phyloP scores from a whole-genome alignment of 306 rosid genomes.

The Malus orientalis region DNA sequence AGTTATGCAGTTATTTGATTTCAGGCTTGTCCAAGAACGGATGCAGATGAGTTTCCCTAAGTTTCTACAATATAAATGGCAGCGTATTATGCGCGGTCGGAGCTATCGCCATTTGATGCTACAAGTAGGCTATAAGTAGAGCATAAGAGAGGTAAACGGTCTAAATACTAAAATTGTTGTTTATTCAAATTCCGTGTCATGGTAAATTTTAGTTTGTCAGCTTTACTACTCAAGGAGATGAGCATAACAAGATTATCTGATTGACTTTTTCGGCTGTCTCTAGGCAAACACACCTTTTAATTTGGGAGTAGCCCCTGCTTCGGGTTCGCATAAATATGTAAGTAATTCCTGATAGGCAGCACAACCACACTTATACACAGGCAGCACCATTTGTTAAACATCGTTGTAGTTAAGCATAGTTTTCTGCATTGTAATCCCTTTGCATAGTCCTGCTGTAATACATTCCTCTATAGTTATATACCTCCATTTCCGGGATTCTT shows the following conservation, averaged over 20 bases:
- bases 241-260: not conserved
- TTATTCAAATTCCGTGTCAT: not conserved
- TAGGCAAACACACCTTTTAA: not conserved
- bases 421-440: not conserved
- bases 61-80: constrained; percentile 57
- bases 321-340: constrained; percentile 7
- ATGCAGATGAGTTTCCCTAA: constrained; percentile 46
- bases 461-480: not conserved
- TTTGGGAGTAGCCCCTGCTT: constrained; percentile 1
- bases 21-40: constrained; percentile 86
- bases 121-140: constrained; percentile 65
- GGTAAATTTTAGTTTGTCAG: not conserved
- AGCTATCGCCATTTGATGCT: constrained; percentile 94
- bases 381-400: not conserved
- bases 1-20: constrained; percentile 1
- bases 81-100: constrained; percentile 71
- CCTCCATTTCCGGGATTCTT: not conserved
- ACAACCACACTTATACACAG: not conserved
- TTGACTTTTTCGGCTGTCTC: constrained; percentile 9
- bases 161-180: not conserved
- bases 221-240: not conserved
- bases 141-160: constrained; percentile 27
- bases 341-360: not conserved
- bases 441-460: not conserved
- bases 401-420: not conserved